Conservation (phyloP, 441 rosid species). For the Cnidoscolus chayamansa region DNA sequence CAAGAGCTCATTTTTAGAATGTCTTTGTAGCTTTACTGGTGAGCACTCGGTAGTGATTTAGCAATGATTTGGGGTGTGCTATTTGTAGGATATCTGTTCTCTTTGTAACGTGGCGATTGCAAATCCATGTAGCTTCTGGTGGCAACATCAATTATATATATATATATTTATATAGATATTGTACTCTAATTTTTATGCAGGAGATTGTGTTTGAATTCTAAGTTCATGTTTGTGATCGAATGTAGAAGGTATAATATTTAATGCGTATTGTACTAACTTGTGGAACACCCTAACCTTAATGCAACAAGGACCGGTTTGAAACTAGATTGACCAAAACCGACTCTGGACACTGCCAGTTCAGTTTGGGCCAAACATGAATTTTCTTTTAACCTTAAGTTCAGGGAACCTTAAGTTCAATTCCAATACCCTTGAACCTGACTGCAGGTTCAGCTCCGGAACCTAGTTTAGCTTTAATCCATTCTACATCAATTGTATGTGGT, state of each 20-base stretch:
- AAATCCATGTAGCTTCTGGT: background rate
- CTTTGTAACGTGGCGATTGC: background rate
- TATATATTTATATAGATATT: no score
- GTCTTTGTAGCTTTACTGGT: background rate
- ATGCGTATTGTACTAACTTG: background rate
- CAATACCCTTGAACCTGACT: no score
- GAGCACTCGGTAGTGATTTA: background rate
- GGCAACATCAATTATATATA: background rate
- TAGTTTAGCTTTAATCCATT: background rate
- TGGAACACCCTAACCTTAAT: background rate
- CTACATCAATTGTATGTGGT: background rate
- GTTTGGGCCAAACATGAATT: no score
- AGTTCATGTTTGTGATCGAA: background rate
- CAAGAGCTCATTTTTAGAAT: background rate
- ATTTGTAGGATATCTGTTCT: background rate
- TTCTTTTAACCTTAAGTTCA: no score
- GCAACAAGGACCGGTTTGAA: no score
- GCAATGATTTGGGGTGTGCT: background rate
- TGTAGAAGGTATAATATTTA: background rate
- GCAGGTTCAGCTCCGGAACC: no score
- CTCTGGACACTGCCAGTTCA: no score
- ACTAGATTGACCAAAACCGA: no score
- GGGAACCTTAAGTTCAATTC: no score
- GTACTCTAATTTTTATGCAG: background rate
- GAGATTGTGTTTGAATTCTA: background rate